Conservation (phyloP, 345 rosid genomes). For the Kernera saxatilis region DNA sequence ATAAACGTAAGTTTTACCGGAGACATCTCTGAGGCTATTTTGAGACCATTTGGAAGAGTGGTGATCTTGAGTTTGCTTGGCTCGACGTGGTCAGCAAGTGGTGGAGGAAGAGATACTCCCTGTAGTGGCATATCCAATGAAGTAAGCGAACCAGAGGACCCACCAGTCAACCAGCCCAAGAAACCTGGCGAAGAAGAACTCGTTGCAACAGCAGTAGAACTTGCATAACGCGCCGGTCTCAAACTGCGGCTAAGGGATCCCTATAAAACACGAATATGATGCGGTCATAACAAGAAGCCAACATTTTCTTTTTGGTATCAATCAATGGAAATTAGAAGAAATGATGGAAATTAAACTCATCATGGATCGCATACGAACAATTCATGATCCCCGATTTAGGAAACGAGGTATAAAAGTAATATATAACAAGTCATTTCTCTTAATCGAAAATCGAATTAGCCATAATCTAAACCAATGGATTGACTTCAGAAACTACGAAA, state of each 20-base stretch:
- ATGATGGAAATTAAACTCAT: neutral
- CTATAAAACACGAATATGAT: constrained; percentile 24
- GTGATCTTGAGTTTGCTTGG: constrained; percentile 52
- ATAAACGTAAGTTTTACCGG: constrained; percentile 24
- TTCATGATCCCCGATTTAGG: neutral
- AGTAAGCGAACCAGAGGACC: constrained; percentile 37
- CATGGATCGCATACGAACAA: neutral
- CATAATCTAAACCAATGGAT: neutral
- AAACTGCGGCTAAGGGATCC: constrained; percentile 37
- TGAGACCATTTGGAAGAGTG: constrained; percentile 69
- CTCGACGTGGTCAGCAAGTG: constrained; percentile 58
- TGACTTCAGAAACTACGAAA: neutral
- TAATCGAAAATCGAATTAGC: neutral
- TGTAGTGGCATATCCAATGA: constrained; percentile 53
- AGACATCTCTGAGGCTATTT: constrained; percentile 62
- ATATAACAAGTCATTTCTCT: neutral
- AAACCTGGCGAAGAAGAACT: constrained; percentile 42
- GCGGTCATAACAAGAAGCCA: neutral
- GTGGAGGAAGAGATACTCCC: constrained; percentile 51
- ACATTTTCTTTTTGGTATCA: neutral
- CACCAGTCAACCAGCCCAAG: constrained; percentile 69
- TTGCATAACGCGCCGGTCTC: constrained; percentile 42
- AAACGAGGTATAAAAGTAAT: neutral
- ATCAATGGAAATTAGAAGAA: neutral
- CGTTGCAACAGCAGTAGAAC: constrained; percentile 51